These are phyloP conservation scores for Sanghuangporus weigelae DNA, from an alignment of 1,284 basidiomycete species.

Conservation along the genomic window DNA sequence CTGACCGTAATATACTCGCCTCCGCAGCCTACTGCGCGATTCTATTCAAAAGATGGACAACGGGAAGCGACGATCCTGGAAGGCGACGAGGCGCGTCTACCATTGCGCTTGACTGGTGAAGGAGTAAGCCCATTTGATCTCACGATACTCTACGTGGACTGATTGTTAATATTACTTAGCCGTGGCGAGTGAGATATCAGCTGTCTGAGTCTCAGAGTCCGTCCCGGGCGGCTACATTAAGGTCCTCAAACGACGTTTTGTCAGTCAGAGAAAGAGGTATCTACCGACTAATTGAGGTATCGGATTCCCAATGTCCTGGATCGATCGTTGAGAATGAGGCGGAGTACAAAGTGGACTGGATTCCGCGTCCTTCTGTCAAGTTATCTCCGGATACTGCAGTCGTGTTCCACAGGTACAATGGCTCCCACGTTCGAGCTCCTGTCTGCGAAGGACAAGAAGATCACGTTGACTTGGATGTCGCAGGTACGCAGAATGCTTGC, in stretches of 20 bases:
- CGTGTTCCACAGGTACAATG: slow-evolving; percentile 53
- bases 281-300: slow-evolving; percentile 73
- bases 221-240: slow-evolving; percentile 42
- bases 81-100: slow-evolving; percentile 65
- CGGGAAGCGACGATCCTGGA: slow-evolving; percentile 71
- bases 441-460: slow-evolving; percentile 81
- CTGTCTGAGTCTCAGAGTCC: slow-evolving; percentile 44
- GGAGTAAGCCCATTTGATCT: slow-evolving; percentile 48
- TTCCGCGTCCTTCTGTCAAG: slow-evolving; percentile 64
- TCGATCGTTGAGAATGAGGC: slow-evolving; percentile 53
- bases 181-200: slow-evolving; percentile 81
- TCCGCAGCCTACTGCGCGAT: slow-evolving; percentile 76
- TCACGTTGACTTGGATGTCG: slow-evolving; percentile 75
- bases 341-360: slow-evolving; percentile 70
- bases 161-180: slow-evolving; percentile 39
- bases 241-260: slow-evolving; percentile 68
- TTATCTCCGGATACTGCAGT: slow-evolving; percentile 53
- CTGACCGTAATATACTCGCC: background rate
- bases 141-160: background rate
- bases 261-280: slow-evolving; percentile 63
- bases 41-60: slow-evolving; percentile 61
- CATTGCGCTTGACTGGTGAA: slow-evolving; percentile 82
- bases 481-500: slow-evolving; percentile 41
- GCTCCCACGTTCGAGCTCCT: slow-evolving; percentile 63
- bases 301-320: slow-evolving; percentile 84